Evolutionary conservation across 2,329 filamentous ascomycete genomes (phyloP).

Genomic region (Cytospora paraplurivora): DNA sequence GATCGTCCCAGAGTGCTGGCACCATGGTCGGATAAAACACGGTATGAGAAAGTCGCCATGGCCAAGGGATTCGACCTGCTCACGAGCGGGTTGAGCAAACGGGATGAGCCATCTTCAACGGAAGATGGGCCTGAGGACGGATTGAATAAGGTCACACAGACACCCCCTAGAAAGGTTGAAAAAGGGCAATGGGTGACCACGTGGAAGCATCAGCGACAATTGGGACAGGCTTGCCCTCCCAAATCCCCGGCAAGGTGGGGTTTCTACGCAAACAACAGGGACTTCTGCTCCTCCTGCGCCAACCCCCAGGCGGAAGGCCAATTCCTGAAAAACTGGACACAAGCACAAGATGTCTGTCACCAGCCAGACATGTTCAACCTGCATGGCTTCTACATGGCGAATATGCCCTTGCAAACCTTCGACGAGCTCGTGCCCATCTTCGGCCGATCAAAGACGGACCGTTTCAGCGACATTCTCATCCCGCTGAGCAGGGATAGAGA

Average conservation of each 20-base stretch:
- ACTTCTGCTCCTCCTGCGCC: constrained; percentile 66
- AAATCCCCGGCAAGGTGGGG: constrained; percentile 60
- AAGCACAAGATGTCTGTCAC: constrained; percentile 69
- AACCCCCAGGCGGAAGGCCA: constrained; percentile 66
- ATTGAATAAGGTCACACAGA: constrained; percentile 29
- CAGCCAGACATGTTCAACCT: constrained; percentile 75
- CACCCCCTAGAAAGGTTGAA: constrained; percentile 1
- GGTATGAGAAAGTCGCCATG: constrained; percentile 36
- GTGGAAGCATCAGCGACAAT: constrained; percentile 31
- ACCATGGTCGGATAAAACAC: constrained; percentile 63
- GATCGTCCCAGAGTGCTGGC: constrained; percentile 74
- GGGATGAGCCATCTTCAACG: background rate
- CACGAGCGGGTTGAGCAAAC: constrained; percentile 44
- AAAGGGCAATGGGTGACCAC: constrained; percentile 11
- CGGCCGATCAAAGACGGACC: constrained; percentile 70
- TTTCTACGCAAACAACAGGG: constrained; percentile 63
- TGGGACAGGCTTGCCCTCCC: constrained; percentile 59
- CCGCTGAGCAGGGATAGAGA: constrained; percentile 52
- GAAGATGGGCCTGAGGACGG: background rate
- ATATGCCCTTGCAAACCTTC: constrained; percentile 62
- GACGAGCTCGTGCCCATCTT: constrained; percentile 73
- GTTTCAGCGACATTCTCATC: constrained; percentile 77
- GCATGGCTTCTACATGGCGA: constrained; percentile 72
- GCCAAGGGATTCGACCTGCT: constrained; percentile 28
- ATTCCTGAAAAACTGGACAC: constrained; percentile 67